Conservation (phyloP, 495 filamentous ascomycete genomes). For the Lepraria neglecta region DNA sequence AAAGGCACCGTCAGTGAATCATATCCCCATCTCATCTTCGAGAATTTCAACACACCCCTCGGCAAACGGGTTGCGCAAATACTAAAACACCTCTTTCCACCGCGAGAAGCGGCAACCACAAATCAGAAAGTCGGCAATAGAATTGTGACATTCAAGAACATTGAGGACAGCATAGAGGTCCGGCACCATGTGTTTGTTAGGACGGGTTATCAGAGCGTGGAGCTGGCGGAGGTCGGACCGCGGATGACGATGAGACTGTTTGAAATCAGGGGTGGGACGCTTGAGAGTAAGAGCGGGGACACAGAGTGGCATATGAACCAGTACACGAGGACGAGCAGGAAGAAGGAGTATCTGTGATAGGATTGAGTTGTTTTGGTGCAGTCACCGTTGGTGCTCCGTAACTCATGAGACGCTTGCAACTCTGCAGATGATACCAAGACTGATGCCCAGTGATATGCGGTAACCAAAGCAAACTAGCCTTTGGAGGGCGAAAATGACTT, state of each 20-base stretch:
- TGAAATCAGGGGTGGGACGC: constrained; percentile 85
- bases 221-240: constrained; percentile 90
- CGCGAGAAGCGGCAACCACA: constrained; percentile 62
- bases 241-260: constrained; percentile 95
- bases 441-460: too few relatives aligned
- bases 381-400: too few relatives aligned
- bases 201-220: constrained; percentile 80
- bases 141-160: constrained; percentile 90
- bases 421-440: too few relatives aligned
- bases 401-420: too few relatives aligned
- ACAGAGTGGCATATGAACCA: constrained; percentile 92
- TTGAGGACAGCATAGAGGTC: constrained; percentile 87
- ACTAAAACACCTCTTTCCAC: constrained; percentile 90
- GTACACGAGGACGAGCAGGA: constrained; percentile 84
- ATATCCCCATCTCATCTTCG: constrained; percentile 93
- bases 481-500: too few relatives aligned
- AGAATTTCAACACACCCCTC: constrained; percentile 80
- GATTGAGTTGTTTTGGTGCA: too few relatives aligned
- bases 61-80: constrained; percentile 82
- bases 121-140: constrained; percentile 72
- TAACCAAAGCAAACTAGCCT: too few relatives aligned
- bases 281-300: constrained; percentile 95
- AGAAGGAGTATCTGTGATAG: constrained; percentile 82
- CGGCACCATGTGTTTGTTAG: constrained; percentile 77
- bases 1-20: constrained; percentile 88